Conservation (phyloP, 495 filamentous ascomycete genomes). For the Penicillium pulvis region DNA sequence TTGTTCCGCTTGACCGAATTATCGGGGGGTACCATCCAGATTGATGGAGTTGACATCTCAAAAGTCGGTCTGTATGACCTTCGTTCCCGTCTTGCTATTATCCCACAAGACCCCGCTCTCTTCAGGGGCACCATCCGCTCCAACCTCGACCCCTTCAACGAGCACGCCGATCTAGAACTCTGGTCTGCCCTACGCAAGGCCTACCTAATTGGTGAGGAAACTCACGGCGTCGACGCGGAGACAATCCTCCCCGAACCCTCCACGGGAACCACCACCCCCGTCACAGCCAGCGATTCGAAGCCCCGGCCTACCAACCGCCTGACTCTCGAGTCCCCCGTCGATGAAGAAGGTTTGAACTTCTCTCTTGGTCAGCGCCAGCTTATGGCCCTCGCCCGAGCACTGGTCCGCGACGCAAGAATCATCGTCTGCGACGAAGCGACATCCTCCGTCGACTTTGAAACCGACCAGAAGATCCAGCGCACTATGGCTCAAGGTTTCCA, state of each 20-base stretch:
- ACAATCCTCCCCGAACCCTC: constrained; percentile 22
- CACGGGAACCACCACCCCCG: constrained; percentile 16
- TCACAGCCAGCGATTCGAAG: constrained; percentile 17
- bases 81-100: constrained; percentile 86
- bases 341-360: constrained; percentile 94
- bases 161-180: constrained; percentile 83
- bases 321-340: constrained; percentile 81
- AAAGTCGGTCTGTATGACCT: constrained; percentile 84
- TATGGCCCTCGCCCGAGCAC: constrained; percentile 88
- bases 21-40: constrained; percentile 78
- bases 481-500: constrained; percentile 87
- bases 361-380: constrained; percentile 95
- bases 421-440: constrained; percentile 98
- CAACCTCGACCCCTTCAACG: constrained; percentile 90
- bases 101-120: constrained; percentile 93
- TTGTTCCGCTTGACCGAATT: constrained; percentile 90
- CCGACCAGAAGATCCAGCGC: constrained; percentile 89
- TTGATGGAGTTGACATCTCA: constrained; percentile 88
- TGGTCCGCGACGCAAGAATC: constrained; percentile 84
- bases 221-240: constrained; percentile 23
- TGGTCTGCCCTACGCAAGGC: constrained; percentile 85
- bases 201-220: constrained; percentile 65
- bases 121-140: constrained; percentile 89
- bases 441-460: constrained; percentile 91
- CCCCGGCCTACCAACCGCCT: constrained; percentile 51